Evolutionary conservation across 2,329 filamentous ascomycete genomes (phyloP), one percentile per base, ranked within the genome.

Genomic region (Talaromyces sp.): DNA sequence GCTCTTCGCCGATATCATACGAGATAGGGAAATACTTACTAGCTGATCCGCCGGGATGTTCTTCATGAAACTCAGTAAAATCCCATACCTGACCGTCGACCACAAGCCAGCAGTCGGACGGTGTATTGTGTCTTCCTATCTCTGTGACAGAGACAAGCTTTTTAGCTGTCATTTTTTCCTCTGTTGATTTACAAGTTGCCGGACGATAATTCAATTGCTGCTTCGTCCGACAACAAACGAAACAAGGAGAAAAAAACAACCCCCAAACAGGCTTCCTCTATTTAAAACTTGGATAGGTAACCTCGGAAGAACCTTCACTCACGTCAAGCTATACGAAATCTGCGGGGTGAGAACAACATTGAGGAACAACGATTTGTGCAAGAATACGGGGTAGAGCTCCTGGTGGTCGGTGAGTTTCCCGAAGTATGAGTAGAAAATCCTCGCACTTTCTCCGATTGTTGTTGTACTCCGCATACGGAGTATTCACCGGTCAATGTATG

Each of bases 61-160:
- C 77, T n/a, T 81, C 80, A 9, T 84, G 77, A 68, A 89, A 89
- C 15, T 83, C 78, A 22, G 83, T 86, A 45, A 89, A 73, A 69
- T 89, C 84, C 75, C 85, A 89, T 28, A 89, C 84, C 64, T 82
- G 80, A 46, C 81, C 81, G 68, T 89, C 81, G 21, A 89, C 80
- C 17, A 88, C 85, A 59, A 89, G 81, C 87, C 87, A 90, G 65
- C 82, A 80, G 63, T 85, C 71, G 54, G 77, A 65, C 35, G 74
- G 64, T 11, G 68, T 75, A 56, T 76, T 80, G 65, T 85, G 82
- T 55, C 70, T 70, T 1, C 74, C 73, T 58, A 84, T 69, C 59
- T 83, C 75, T 41, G 73, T 63, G 2, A 69, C 64, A 13, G 77
- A 75, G 19, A 82, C 51, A 13, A 69, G 64, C 52, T 63, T 72